Percentiles rank a stretch among this genome's conserved stretches.
phyloP scores from a whole-genome alignment of 345 rosid genomes.

The Aethionema arabicum region DNA sequence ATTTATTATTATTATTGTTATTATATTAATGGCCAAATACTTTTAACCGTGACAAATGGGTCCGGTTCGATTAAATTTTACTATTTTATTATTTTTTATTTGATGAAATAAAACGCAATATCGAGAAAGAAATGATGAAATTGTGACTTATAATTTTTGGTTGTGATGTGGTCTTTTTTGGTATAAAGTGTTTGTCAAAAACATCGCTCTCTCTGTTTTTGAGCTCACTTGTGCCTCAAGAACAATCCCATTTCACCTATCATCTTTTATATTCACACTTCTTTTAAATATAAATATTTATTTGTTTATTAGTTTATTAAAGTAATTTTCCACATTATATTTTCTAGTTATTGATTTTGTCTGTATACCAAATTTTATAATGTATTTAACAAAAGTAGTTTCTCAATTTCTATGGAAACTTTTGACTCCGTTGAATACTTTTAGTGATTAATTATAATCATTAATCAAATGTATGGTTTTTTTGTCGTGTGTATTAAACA shows the following conservation, averaged over 20 bases:
- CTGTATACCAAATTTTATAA: background rate
- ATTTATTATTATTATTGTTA: constrained; percentile 10
- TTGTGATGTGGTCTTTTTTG: constrained; percentile 46
- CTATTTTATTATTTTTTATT: constrained; percentile 25
- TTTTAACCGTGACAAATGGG: constrained; percentile 36
- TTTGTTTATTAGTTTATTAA: background rate
- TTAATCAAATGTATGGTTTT: no score
- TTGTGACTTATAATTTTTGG: constrained; percentile 35
- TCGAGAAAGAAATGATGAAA: constrained; percentile 36
- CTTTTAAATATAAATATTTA: constrained; percentile 8
- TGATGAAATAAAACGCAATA: constrained; percentile 35
- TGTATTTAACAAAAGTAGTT: constrained; percentile 1
- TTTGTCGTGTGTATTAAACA: no score
- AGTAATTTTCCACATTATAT: constrained; percentile 5
- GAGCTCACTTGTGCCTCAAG: constrained; percentile 38
- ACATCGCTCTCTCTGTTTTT: constrained; percentile 33
- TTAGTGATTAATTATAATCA: no score
- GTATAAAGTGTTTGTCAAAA: constrained; percentile 59
- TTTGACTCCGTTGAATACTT: no score
- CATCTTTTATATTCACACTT: constrained; percentile 55
- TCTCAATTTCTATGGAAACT: no score
- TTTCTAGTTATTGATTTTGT: background rate
- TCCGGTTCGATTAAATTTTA: constrained; percentile 20
- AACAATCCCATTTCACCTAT: constrained; percentile 69
- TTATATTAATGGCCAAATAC: background rate